Evolutionary conservation across 2,329 filamentous ascomycete species (phyloP), one percentile per base, ranked within the genome.

Genomic region (Byssothecium circinans): DNA sequence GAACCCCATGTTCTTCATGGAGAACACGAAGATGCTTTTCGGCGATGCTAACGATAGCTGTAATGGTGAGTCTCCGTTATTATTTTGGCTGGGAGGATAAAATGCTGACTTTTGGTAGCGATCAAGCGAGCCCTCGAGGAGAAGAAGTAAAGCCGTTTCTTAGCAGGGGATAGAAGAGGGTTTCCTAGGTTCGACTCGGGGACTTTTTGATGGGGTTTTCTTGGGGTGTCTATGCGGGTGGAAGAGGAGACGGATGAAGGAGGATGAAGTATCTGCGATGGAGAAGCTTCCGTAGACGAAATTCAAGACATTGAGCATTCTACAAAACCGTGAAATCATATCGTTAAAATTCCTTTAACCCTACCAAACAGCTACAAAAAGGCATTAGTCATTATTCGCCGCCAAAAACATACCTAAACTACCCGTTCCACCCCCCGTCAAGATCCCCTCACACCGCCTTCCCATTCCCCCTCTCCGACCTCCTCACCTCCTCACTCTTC

Each of bases 1-100:
- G 10, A 96, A 96, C 66, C 90, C 91, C 1, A 91, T 96, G 89
- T 94, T 95, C 72, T 94, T 86, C 72, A 92, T 91, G 87, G 86
- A 88, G 3, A 87, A 87, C 42, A 91, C 90, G 2, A 88, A 87
- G 74, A 96, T 95, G 91, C 70, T 96, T 49, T 95, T 96, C 73
- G 90, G 91, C 20, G 91, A 96, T 74, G 91, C 91, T 17, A 92
- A 89, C 75, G 81, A 83, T 50, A 88, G 86, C 49, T 92, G 88
- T 65, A 89, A 94, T 75, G 88, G 70, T 74, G 57, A 60, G 64
- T 57, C 20, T 15, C 1, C 19, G 7, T 20, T 4, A 20, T 10
- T 32, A 37, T 43, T 23, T 23, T 11, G 33, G 17, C 30, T 12
- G 36, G 20, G 8, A 12, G 17, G 29, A 8, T 18, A 20, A 30